Evolutionary conservation across 2,329 filamentous ascomycete species (phyloP), one percentile per base, ranked within the genome.

Genomic region (Aaosphaeria arxii): DNA sequence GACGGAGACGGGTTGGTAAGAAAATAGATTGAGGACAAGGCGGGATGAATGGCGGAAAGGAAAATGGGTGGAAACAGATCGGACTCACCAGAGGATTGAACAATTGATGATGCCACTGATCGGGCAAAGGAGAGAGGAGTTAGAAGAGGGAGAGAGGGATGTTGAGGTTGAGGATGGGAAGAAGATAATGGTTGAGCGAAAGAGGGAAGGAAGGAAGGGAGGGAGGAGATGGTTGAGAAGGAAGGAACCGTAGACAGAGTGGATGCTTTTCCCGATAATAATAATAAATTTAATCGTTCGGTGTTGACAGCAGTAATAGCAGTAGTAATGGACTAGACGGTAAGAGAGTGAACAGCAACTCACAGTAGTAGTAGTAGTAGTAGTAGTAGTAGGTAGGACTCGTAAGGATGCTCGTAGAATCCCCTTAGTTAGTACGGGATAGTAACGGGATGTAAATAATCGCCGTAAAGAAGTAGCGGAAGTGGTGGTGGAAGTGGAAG

Each of bases 71-170:
- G 17, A 24, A 24, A 24, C 17, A 24, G 17, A 24, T 24, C 17
- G 17, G 17, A 24, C 17, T 24, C 17, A 24, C 17, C 17, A 24
- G 17, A 24, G 17, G 17, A 24, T 24, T 24, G 3, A 24, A 24
- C 17, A 24, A 24, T 24, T 24, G 17, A 24, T 24, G 17, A 24
- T 24, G 17, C 17, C 17, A 24, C 17, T 24, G 17, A 24, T 24
- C 17, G 17, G 17, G 17, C 17, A 24, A 28, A 53, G 36, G 39
- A 42, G 46, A 53, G 47, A 49, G 42, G 28, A 32, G 51, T 45
- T 42, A 47, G 55, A 58, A 62, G 58, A 54, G 55, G 51, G 30
- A 39, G 43, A 48, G 52, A 45, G 28, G 31, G 44, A 46, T 54
- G 54, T 47, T 48, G 39, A 54, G 50, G 54, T 53, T 52, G 52